Conservation (phyloP, 441 rosid species). For the Jatropha multifida region DNA sequence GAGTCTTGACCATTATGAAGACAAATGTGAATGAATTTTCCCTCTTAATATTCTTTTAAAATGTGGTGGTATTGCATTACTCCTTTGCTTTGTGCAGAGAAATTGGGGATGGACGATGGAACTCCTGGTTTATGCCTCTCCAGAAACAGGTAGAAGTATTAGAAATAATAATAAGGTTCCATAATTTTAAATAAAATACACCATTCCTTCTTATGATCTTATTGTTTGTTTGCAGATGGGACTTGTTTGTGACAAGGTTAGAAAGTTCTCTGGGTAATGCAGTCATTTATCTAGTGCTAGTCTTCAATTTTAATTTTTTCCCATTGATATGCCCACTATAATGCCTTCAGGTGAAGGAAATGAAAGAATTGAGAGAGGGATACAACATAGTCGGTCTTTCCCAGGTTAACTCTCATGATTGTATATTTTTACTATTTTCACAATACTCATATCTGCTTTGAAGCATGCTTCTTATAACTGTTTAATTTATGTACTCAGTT, state of each 20-base stretch:
- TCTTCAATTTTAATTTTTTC: constrained; percentile 2
- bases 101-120: constrained; percentile 68
- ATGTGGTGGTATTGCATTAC: constrained; percentile 13
- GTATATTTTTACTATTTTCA: constrained; percentile 6
- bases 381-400: constrained; percentile 78
- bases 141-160: constrained; percentile 51
- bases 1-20: neutral
- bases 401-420: constrained; percentile 44
- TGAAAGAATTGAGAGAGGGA: constrained; percentile 63
- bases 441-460: neutral
- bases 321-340: constrained; percentile 21
- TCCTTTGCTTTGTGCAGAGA: constrained; percentile 46
- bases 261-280: constrained; percentile 22
- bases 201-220: constrained; percentile 5
- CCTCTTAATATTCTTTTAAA: neutral
- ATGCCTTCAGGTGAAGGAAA: constrained; percentile 53
- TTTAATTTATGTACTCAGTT: neutral
- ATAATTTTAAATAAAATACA: neutral
- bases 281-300: constrained; percentile 11
- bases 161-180: neutral
- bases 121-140: constrained; percentile 76
- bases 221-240: constrained; percentile 39
- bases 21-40: neutral
- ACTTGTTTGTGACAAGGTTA: constrained; percentile 61
- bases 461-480: neutral